Evolutionary conservation across 257 asterid genomes (phyloP).

Genomic region (Schizonepeta tenuifolia): DNA sequence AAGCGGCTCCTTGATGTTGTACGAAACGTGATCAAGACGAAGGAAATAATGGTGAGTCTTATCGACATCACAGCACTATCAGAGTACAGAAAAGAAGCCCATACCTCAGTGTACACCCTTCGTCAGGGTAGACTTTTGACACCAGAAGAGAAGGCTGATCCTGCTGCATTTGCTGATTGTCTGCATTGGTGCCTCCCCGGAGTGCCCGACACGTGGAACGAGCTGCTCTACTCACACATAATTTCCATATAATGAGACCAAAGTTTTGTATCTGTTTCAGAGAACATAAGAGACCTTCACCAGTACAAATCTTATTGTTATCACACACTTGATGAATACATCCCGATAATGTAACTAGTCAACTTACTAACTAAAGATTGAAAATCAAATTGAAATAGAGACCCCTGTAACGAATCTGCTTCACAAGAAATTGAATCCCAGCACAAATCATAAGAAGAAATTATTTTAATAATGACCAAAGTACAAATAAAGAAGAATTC

Average conservation of each 20-base stretch:
- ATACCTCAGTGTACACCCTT: conserved; percentile 52
- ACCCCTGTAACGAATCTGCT: conserved; percentile 8
- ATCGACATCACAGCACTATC: conserved; percentile 51
- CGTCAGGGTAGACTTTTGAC: conserved; percentile 53
- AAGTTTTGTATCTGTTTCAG: background rate
- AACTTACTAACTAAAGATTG: background rate
- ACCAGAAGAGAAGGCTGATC: conserved; percentile 47
- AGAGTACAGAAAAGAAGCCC: conserved; percentile 61
- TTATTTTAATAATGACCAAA: conserved; percentile 33
- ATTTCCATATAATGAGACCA: conserved; percentile 38
- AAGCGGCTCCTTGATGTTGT: conserved; percentile 38
- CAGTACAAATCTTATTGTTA: background rate
- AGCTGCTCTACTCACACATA: conserved; percentile 45
- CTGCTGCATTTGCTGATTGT: conserved; percentile 53
- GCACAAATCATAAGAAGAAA: background rate
- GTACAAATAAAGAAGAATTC: conserved; percentile 21
- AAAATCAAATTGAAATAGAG: background rate
- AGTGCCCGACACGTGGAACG: conserved; percentile 44
- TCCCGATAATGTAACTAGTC: background rate
- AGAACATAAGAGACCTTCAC: background rate
- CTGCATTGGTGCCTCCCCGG: conserved; percentile 64
- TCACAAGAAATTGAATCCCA: background rate
- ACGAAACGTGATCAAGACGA: conserved; percentile 31
- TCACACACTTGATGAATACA: background rate
- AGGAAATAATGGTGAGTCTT: conserved; percentile 33